Evolutionary conservation across 306 rosid genomes (phyloP), one percentile per base, ranked within the genome.

Genomic region (Quercus cerris): DNA sequence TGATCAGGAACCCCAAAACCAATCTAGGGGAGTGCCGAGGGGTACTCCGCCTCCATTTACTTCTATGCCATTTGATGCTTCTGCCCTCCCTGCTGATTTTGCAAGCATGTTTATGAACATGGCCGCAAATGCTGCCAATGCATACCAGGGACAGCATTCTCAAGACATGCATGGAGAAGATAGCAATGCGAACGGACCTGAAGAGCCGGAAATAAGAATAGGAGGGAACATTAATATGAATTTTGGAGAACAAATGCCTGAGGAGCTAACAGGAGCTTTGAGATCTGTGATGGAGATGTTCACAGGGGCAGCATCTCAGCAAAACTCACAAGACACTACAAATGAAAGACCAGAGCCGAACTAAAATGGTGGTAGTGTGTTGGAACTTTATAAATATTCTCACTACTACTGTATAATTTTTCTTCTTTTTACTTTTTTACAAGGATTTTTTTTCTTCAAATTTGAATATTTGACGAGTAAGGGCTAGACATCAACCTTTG

Each of bases 221-320:
- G 94, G 88, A 10, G 87, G 90, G 22, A 84, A 84, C 81, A 49
- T 88, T 61, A 85, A 79, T 83, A 38, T 94, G 56, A 87, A 90
- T 86, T 38, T 91, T 22, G 93, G 88, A 25, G 89, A 85, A 1
- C 88, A 89, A 75, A 84, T 92, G 82, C 94, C 97, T 4, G 91
- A 85, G 87, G 90, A 89, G 4, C 56, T 95, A 56, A 20, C 86
- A 2, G 94, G 95, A 19, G 89, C 90, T 61, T 74, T 95, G 63
- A 86, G 90, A 77, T 84, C 92, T 54, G 66, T 91, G 84, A 88
- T 93, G 94, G 91, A 88, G 71, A 87, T 93, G 91, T 87, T 91
- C 19, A 80, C 94, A 4, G 90, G 94, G 75, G 73, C 77, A 64
- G 84, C 80, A 12, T 61, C 88, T 31, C 82, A 66, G 0, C 88